Base-by-base conservation (phyloP, 2,329 filamentous ascomycete species). In the Neonectria coccinea region DNA sequence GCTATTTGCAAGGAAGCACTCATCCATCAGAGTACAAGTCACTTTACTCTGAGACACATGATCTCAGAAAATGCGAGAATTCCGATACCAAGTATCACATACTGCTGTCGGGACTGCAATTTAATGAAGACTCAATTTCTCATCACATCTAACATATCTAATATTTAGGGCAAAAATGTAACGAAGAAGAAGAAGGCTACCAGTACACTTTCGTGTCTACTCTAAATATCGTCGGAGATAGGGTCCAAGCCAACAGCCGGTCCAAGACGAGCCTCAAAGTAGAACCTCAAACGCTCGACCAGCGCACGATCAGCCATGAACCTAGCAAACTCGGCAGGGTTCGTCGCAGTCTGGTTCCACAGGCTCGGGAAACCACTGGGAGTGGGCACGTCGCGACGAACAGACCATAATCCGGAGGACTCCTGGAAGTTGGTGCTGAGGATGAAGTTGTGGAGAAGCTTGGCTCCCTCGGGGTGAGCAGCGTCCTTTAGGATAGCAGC, bases 381-480 rank as follows among this genome's bases (percentile, higher is more conserved):
- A 0, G 74, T 48, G 2, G 69, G 55, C 2, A 79, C 61, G 65
- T 83, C 81, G 2, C 62, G 65, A 5, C 80, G 75, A 1, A 79
- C 77, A 18, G 76, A 77, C 80, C 79, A 73, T 44, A 56, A 31
- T 4, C 74, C 75, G 4, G 56, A 63, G 0, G 61, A 51, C 8
- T 70, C 57, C 69, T 84, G 81, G 51, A 67, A 78, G 59, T 83
- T 82, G 2, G 74, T 61, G 59, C 77, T 82, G 11, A 86, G 71
- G 6, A 86, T 62, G 69, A 74, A 86, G 69, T 78, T 82, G 67
- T 83, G 79, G 9, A 86, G 78, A 27, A 86, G 74, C 75, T 85
- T 86, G 29, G 85, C 82, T 33, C 79, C 79, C 71, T 86, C 83
- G 0, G 83, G 82, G 54, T 84, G 82, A 0, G 82, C 82, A 0